phyloP scores from a whole-genome alignment of 1,284 basidiomycete species.

The Gastroboletus turbinatus region DNA sequence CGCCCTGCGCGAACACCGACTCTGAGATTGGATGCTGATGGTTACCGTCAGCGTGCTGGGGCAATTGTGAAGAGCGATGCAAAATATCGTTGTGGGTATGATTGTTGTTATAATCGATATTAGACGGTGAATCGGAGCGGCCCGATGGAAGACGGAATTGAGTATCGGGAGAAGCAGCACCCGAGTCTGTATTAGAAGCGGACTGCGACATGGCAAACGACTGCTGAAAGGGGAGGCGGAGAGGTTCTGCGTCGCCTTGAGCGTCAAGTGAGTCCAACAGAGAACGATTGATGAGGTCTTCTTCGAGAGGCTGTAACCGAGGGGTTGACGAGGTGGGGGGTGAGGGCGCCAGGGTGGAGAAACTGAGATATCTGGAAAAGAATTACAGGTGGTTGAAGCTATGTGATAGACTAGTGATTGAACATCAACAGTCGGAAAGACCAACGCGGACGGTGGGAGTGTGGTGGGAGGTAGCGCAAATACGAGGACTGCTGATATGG shows the following conservation, averaged over 20 bases:
- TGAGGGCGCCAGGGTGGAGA: constrained; percentile 66
- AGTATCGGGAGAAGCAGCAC: constrained; percentile 51
- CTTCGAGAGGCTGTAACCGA: constrained; percentile 54
- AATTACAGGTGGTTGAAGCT: constrained; percentile 33
- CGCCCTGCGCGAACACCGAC: constrained; percentile 29
- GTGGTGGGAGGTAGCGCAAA: constrained; percentile 31
- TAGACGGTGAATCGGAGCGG: constrained; percentile 51
- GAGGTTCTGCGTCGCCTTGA: constrained; percentile 74
- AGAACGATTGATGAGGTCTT: constrained; percentile 81
- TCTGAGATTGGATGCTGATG: constrained; percentile 37
- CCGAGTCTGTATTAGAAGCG: constrained; percentile 51
- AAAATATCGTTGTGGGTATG: constrained; percentile 38
- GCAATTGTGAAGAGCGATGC: constrained; percentile 36
- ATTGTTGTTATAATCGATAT: constrained; percentile 33
- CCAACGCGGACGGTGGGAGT: constrained; percentile 20
- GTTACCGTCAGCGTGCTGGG: constrained; percentile 35
- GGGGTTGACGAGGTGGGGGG: constrained; percentile 55
- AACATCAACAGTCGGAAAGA: constrained; percentile 39
- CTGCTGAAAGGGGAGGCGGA: constrained; percentile 36
- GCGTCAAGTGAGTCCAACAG: constrained; percentile 77
- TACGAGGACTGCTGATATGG: constrained; percentile 35
- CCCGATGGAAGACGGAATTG: constrained; percentile 50
- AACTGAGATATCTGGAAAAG: constrained; percentile 25
- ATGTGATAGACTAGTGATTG: constrained; percentile 33
- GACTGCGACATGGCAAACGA: constrained; percentile 31